Evolutionary conservation across 768 basidiomycete species (phyloP).

Genomic region (Exsudoporus frostii): DNA sequence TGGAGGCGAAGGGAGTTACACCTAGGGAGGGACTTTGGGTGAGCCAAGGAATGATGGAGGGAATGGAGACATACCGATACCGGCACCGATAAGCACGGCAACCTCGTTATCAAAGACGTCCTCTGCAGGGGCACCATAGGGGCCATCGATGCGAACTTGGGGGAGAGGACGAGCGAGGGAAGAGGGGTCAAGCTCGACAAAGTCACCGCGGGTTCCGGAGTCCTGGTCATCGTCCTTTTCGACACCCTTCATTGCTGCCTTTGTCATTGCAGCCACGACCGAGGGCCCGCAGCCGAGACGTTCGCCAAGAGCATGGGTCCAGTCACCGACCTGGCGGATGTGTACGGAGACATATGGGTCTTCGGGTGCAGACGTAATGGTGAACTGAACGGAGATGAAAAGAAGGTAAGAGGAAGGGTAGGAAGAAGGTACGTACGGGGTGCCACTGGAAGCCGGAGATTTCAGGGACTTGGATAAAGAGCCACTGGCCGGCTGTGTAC

Average conservation of each 20-base stretch:
- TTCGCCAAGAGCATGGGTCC: conserved; percentile 78
- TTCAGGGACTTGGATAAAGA: conserved; percentile 87
- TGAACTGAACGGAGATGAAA: conserved; percentile 55
- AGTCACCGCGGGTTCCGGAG: conserved; percentile 64
- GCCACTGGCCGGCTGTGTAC: conserved; percentile 89
- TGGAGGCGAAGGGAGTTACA: conserved; percentile 93
- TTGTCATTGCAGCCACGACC: conserved; percentile 75
- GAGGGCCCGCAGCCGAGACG: conserved; percentile 79
- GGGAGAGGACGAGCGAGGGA: conserved; percentile 56
- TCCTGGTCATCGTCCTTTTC: conserved; percentile 54
- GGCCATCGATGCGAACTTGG: conserved; percentile 77
- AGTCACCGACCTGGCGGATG: conserved; percentile 92
- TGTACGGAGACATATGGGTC: conserved; percentile 91
- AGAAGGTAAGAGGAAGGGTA: not conserved
- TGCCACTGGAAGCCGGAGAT: conserved; percentile 88
- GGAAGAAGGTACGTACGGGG: conserved; percentile 59
- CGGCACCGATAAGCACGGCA: conserved; percentile 88
- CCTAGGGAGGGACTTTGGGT: conserved; percentile 36
- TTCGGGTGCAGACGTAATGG: conserved; percentile 92
- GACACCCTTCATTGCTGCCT: conserved; percentile 70
- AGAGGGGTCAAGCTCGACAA: conserved; percentile 68
- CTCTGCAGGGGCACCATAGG: conserved; percentile 91
- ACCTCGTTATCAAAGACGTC: conserved; percentile 86
- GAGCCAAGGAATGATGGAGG: not conserved
- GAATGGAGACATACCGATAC: conserved; percentile 63